Conservation (phyloP, 2,329 filamentous ascomycete species). For the Exserohilum rostratum region DNA sequence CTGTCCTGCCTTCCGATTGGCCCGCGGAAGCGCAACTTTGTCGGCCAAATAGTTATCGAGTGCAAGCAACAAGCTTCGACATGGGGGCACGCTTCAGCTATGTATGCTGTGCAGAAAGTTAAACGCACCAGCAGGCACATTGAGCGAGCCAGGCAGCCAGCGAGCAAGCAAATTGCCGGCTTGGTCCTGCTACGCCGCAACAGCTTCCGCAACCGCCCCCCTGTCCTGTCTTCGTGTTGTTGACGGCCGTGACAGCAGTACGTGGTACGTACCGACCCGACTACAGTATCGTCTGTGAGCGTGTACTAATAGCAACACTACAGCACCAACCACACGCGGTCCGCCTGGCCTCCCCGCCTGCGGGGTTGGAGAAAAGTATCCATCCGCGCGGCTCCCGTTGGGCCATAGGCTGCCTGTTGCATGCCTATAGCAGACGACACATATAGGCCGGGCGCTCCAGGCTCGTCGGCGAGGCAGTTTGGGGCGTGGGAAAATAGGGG, state of each 20-base stretch:
- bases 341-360: not conserved
- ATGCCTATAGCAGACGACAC: not conserved
- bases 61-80: not conserved
- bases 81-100: not conserved
- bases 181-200: too few relatives aligned
- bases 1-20: not conserved
- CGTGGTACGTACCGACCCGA: too few relatives aligned
- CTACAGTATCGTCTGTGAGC: too few relatives aligned
- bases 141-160: too few relatives aligned
- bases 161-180: too few relatives aligned
- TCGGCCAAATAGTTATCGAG: too few relatives aligned
- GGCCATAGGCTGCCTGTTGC: not conserved
- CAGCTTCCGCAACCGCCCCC: not conserved
- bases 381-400: not conserved
- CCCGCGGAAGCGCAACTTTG: not conserved
- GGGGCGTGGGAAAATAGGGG: too few relatives aligned
- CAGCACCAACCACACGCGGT: too few relatives aligned
- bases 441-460: too few relatives aligned
- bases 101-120: not conserved
- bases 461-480: not conserved
- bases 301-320: too few relatives aligned
- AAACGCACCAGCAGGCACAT: too few relatives aligned
- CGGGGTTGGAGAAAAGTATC: not conserved
- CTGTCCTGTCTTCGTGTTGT: not conserved
- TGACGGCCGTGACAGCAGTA: too few relatives aligned